These are phyloP conservation scores for Tulasnella sp. DNA, from an alignment of 768 basidiomycete species.

Conservation along the genomic window DNA sequence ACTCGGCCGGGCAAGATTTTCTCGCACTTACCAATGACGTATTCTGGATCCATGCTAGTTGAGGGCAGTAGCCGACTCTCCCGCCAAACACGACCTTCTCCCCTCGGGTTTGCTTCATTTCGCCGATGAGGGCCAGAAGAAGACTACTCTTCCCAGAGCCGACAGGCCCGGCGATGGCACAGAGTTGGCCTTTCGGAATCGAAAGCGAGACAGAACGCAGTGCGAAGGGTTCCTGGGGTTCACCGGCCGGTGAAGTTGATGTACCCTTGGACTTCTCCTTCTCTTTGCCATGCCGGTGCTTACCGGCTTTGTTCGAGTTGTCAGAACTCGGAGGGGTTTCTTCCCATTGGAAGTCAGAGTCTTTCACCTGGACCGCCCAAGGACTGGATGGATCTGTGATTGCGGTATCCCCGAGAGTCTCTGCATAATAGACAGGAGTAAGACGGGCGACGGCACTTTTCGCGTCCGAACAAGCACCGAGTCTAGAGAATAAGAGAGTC, in stretches of 20 bases:
- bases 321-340: constrained; percentile 21
- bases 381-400: constrained; percentile 35
- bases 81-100: constrained; percentile 45
- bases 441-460: constrained; percentile 47
- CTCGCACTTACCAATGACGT: constrained; percentile 38
- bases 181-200: constrained; percentile 43
- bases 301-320: neutral
- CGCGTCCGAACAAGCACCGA: constrained; percentile 53
- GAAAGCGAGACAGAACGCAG: constrained; percentile 39
- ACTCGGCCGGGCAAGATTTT: neutral
- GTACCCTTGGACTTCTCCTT: constrained; percentile 2
- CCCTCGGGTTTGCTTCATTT: constrained; percentile 48
- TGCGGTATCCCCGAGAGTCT: constrained; percentile 32
- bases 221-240: constrained; percentile 33
- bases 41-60: constrained; percentile 70
- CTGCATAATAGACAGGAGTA: constrained; percentile 41
- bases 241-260: neutral
- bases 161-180: constrained; percentile 53
- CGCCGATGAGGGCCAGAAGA: constrained; percentile 42
- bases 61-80: constrained; percentile 53
- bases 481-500: constrained; percentile 25
- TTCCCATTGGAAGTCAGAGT: constrained; percentile 58
- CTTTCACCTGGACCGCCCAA: constrained; percentile 38
- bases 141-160: constrained; percentile 45
- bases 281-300: constrained; percentile 14